Evolutionary conservation across 345 rosid species (phyloP), one percentile per base, ranked within the genome.

Genomic region (Jatropha curcas): DNA sequence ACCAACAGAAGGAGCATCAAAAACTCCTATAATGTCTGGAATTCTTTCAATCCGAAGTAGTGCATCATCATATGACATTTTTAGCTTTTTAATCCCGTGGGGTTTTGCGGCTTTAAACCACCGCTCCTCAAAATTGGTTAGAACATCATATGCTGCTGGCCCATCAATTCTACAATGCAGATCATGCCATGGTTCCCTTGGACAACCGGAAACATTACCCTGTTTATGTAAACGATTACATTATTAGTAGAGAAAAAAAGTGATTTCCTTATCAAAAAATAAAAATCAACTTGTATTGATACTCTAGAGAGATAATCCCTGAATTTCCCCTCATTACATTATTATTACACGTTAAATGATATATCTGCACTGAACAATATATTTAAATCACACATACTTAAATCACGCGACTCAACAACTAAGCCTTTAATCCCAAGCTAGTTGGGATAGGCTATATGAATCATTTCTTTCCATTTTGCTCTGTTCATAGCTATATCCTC

Each of bases 111-210:
- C 92, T 84, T 88, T 94, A 13, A 71, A 20, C 98, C 98, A 94
- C 20, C 98, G 93, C 77, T 92, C 97, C 86, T 92, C 92, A 77
- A 94, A 94, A 84, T 90, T 94, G n/a, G 86, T 81, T 65, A 94
- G 82, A 60, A 94, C 92, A 73, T 94, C 98, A 74, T 94, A 94
- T 11, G 98, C 98, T 56, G 98, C 98, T 64, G 98, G 98, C 66
- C 98, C 98, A 85, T 92, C 97, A 77, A 94, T 90, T 85, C 62
- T 89, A 71, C 87, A 56, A 86, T 94, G 98, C 86, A 94, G 73
- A 84, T 94, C 98, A 84, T 94, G 98, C 98, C 98, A 94, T 30
- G 98, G 92, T 76, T 92, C 98, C 82, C 98, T 84, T 60, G 97
- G 97, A 67, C 93, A 87, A 58, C 97, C 95, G n/a, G 81, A 73